Conservation (phyloP, 2,329 filamentous ascomycete genomes). For the Dothiorella sarmentorum region DNA sequence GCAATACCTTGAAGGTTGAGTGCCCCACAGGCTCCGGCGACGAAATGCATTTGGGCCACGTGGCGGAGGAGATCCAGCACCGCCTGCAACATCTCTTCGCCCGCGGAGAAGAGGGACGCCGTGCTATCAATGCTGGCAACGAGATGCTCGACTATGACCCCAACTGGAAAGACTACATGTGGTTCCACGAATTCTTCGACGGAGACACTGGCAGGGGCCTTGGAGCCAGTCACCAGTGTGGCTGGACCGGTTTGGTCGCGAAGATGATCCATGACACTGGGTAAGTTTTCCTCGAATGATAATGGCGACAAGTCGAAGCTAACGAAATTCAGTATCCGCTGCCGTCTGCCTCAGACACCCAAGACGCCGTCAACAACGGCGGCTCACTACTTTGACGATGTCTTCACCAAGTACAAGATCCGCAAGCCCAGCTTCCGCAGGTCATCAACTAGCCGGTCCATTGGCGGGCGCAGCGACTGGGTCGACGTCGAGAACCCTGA, state of each 20-base stretch:
- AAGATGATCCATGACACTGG: conserved; percentile 98
- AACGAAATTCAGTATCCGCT: conserved; percentile 62
- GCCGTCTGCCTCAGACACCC: conserved; percentile 88
- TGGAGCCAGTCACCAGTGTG: conserved; percentile 90
- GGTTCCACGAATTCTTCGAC: conserved; percentile 98
- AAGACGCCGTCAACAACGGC: conserved; percentile 80
- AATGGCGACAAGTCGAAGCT: background rate
- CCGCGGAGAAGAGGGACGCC: conserved; percentile 76
- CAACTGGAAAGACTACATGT: conserved; percentile 88
- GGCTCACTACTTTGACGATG: conserved; percentile 92
- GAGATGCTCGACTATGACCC: conserved; percentile 87
- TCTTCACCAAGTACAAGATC: conserved; percentile 56
- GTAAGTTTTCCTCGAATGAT: conserved; percentile 51
- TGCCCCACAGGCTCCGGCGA: conserved; percentile 92
- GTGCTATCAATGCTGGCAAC: conserved; percentile 82
- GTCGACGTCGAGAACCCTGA: conserved; percentile 36
- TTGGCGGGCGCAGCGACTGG: conserved; percentile 78
- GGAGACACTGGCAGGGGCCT: conserved; percentile 85
- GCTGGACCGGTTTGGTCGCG: conserved; percentile 92
- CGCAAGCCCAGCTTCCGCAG: conserved; percentile 56
- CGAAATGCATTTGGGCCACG: conserved; percentile 91
- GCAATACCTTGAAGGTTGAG: conserved; percentile 81
- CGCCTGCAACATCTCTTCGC: conserved; percentile 89
- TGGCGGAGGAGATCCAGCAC: conserved; percentile 93
- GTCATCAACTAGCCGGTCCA: conserved; percentile 77